These are phyloP conservation scores for Hysterangium stoloniferum DNA, from an alignment of 768 basidiomycete species.

Conservation along the genomic window DNA sequence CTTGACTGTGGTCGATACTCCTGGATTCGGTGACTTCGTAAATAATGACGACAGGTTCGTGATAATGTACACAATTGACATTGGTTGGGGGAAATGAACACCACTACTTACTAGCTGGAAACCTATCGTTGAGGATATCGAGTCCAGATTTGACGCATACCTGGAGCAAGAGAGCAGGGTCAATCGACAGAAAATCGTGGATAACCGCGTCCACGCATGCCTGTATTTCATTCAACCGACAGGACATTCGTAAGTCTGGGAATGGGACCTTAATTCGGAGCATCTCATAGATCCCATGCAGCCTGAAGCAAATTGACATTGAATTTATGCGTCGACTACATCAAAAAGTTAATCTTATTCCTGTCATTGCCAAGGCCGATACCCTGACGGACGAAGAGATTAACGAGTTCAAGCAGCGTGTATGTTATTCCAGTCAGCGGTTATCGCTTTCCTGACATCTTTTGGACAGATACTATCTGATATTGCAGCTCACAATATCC, in stretches of 20 bases:
- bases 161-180: slow-evolving; percentile 98
- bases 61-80: slow-evolving; percentile 13
- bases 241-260: slow-evolving; percentile 78
- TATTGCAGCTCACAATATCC: slow-evolving; percentile 91
- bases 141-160: slow-evolving; percentile 95
- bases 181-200: slow-evolving; percentile 86
- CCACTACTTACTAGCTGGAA: slow-evolving; percentile 67
- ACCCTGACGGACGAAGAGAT: slow-evolving; percentile 97
- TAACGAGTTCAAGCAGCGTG: slow-evolving; percentile 85
- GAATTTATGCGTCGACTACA: slow-evolving; percentile 98
- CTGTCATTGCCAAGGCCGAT: slow-evolving; percentile 97
- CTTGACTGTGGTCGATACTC: slow-evolving; percentile 96
- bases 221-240: slow-evolving; percentile 99
- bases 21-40: slow-evolving; percentile 98
- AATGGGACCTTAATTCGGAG: slow-evolving; percentile 10
- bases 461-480: slow-evolving; percentile 75
- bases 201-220: slow-evolving; percentile 98
- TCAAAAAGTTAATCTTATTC: slow-evolving; percentile 96
- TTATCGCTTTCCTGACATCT: slow-evolving; percentile 42
- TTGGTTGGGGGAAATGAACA: background rate
- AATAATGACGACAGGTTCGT: slow-evolving; percentile 95
- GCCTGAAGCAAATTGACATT: slow-evolving; percentile 95
- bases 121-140: slow-evolving; percentile 97
- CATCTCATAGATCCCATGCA: slow-evolving; percentile 24
- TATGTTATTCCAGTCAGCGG: slow-evolving; percentile 28